Conservation (phyloP, 2,329 filamentous ascomycete species). For the Pezicula rhizophila region DNA sequence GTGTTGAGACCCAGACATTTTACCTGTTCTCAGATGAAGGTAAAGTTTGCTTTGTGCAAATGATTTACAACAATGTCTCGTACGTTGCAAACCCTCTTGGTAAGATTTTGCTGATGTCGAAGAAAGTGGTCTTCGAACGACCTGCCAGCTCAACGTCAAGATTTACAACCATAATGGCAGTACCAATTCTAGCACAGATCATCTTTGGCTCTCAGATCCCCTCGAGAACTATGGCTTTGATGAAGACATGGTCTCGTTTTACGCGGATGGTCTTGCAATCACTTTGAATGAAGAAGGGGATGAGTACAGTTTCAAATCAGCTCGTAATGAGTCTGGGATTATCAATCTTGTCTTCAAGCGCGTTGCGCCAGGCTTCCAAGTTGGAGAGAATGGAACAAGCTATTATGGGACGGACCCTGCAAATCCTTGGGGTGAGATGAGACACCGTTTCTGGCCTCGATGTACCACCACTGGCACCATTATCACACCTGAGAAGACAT, state of each 20-base stretch:
- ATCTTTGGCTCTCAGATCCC: constrained; percentile 78
- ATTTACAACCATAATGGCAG: constrained; percentile 67
- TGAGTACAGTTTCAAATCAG: constrained; percentile 83
- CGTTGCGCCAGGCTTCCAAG: constrained; percentile 73
- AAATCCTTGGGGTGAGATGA: constrained; percentile 88
- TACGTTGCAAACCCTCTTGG: constrained; percentile 38
- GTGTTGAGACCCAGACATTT: constrained; percentile 92
- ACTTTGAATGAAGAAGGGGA: constrained; percentile 81
- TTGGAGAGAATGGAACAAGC: constrained; percentile 76
- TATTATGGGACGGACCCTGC: constrained; percentile 79
- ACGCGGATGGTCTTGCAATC: constrained; percentile 77
- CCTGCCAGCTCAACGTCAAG: constrained; percentile 91
- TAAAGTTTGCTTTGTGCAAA: constrained; percentile 70
- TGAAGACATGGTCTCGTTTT: constrained; percentile 76
- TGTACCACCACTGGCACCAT: constrained; percentile 78
- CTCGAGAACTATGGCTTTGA: constrained; percentile 78
- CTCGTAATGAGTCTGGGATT: constrained; percentile 70
- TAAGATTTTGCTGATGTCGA: constrained; percentile 16
- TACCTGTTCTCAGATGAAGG: constrained; percentile 81
- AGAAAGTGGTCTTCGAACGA: constrained; percentile 76
- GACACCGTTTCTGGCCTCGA: constrained; percentile 91
- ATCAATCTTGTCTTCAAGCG: constrained; percentile 81
- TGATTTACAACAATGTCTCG: constrained; percentile 98
- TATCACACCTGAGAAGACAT: constrained; percentile 70
- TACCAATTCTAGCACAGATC: constrained; percentile 50